These are phyloP conservation scores for Capronia epimyces DNA, from an alignment of 2,329 filamentous ascomycete genomes.

Conservation along the genomic window DNA sequence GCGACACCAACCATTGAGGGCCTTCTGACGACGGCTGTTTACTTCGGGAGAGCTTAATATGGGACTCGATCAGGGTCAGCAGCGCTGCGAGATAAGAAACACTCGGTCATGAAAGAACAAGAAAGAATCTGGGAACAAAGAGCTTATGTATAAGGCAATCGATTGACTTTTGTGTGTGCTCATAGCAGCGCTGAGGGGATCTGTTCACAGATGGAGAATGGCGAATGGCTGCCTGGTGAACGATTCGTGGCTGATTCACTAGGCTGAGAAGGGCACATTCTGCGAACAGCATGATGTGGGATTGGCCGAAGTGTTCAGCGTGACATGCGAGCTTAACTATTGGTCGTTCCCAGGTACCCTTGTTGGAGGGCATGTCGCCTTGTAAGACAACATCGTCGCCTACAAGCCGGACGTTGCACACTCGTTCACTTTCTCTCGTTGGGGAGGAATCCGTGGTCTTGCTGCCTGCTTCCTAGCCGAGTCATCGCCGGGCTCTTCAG, in stretches of 20 bases:
- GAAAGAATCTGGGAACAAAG: not conserved
- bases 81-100: not conserved
- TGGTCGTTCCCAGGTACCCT: no score
- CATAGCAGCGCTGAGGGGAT: not conserved
- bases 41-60: not conserved
- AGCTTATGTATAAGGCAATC: no score
- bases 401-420: no score
- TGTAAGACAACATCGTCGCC: no score
- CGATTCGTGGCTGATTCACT: constrained; percentile 6
- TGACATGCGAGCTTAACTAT: no score
- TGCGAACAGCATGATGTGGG: constrained; percentile 6
- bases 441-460: not conserved
- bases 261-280: constrained; percentile 13
- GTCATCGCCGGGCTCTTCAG: not conserved
- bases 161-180: not conserved
- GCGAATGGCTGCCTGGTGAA: not conserved
- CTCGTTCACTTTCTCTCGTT: not conserved
- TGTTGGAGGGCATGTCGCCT: no score
- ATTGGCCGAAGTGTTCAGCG: not conserved
- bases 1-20: constrained; percentile 30
- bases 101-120: not conserved
- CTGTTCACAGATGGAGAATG: not conserved
- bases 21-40: not conserved
- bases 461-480: not conserved
- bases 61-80: not conserved